phyloP scores from a whole-genome alignment of 2,329 filamentous ascomycete genomes.

The Trichophyton simii region DNA sequence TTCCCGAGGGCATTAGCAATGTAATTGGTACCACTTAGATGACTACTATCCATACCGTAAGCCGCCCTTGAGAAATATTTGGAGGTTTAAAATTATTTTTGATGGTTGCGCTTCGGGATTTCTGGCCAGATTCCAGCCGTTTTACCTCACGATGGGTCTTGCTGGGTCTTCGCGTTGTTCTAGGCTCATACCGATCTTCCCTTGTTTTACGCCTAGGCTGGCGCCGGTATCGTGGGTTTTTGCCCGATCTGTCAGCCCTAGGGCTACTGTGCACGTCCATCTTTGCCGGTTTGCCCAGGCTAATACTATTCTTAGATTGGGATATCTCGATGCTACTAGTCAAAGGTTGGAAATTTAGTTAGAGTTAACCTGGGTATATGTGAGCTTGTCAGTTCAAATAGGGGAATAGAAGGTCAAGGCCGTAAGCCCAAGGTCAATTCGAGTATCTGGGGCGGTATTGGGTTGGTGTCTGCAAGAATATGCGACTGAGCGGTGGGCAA shows the following conservation, averaged over 20 bases:
- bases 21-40: background rate
- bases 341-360: no score
- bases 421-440: no score
- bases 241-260: background rate
- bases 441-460: background rate
- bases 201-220: slow-evolving; percentile 45
- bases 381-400: background rate
- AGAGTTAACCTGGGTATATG: background rate
- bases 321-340: background rate
- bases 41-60: slow-evolving; percentile 36
- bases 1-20: slow-evolving; percentile 15
- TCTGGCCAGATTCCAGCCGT: slow-evolving; percentile 14
- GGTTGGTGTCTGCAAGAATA: background rate
- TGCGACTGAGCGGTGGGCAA: no score
- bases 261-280: background rate
- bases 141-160: slow-evolving; percentile 10
- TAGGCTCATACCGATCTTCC: slow-evolving; percentile 43
- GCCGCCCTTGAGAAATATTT: slow-evolving; percentile 40
- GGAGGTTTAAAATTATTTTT: slow-evolving; percentile 46
- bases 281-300: background rate
- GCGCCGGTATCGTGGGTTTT: slow-evolving; percentile 34
- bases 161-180: slow-evolving; percentile 12
- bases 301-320: background rate
- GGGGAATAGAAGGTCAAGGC: background rate
- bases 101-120: slow-evolving; percentile 28